phyloP scores from a whole-genome alignment of 2,329 filamentous ascomycete genomes.

The Chaetomium sp. region DNA sequence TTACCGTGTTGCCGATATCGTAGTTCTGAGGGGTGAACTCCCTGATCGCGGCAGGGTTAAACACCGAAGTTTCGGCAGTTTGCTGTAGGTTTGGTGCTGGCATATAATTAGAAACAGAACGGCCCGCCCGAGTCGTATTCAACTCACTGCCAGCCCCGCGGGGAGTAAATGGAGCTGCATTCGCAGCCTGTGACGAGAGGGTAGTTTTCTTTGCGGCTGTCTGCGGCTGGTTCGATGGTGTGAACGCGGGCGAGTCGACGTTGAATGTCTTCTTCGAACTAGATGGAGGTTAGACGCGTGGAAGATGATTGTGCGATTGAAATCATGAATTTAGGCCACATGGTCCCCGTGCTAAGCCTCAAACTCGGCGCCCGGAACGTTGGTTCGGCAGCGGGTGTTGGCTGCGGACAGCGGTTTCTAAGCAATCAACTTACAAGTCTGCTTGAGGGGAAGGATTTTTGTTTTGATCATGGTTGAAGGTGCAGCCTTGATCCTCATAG shows the following conservation, averaged over 20 bases:
- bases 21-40: conserved; percentile 63
- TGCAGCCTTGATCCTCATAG: conserved; percentile 87
- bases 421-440: conserved; percentile 52
- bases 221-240: conserved; percentile 59
- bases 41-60: conserved; percentile 59
- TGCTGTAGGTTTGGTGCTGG: conserved; percentile 45
- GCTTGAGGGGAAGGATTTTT: conserved; percentile 55
- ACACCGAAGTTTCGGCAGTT: conserved; percentile 39
- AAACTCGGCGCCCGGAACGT: too few relatives aligned
- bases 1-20: conserved; percentile 52
- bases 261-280: conserved; percentile 76
- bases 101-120: conserved; percentile 36
- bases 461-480: conserved; percentile 82
- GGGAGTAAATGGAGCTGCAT: conserved; percentile 82
- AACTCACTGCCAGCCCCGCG: conserved; percentile 55
- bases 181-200: conserved; percentile 89
- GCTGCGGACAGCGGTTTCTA: neutral
- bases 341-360: neutral
- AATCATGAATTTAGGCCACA: too few relatives aligned
- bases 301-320: neutral
- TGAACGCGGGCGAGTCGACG: conserved; percentile 95
- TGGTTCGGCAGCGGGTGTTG: neutral
- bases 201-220: conserved; percentile 66
- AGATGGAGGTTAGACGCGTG: conserved; percentile 35
- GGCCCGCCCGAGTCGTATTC: neutral